A percentile compares a stretch with the other conserved stretches of the same genome.
Evolutionary conservation across 2,329 filamentous ascomycete species (phyloP).

Genomic region (Bipolaris bicolor): DNA sequence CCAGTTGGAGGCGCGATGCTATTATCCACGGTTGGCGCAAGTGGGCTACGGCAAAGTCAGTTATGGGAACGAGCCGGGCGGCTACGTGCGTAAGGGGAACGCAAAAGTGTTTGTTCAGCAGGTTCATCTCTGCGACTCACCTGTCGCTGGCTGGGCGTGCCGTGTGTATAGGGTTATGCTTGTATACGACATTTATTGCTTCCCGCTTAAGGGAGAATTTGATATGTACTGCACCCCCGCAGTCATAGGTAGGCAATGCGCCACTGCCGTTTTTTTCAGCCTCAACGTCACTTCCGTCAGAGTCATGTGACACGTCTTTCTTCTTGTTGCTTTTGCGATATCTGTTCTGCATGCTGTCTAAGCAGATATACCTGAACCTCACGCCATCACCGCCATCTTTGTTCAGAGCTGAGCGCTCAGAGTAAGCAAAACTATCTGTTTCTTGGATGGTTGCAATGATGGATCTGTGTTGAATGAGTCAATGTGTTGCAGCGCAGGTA

Average conservation of each 20-base stretch:
- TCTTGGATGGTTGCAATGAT: slow-evolving; percentile 41
- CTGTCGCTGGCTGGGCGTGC: slow-evolving; percentile 13
- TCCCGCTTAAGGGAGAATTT: slow-evolving; percentile 46
- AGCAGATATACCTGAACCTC: slow-evolving; percentile 44
- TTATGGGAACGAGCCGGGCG: neutral
- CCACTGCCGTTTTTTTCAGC: slow-evolving; percentile 6
- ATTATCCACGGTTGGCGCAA: slow-evolving; percentile 10
- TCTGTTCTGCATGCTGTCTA: slow-evolving; percentile 42
- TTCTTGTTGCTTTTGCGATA: slow-evolving; percentile 34
- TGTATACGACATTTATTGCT: slow-evolving; percentile 46
- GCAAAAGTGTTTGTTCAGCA: neutral
- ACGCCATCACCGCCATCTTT: slow-evolving; percentile 39
- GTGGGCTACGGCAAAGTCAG: slow-evolving; percentile 7
- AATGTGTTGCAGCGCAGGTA: neutral
- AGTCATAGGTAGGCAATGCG: slow-evolving; percentile 37
- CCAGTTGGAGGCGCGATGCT: slow-evolving; percentile 4
- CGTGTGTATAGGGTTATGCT: slow-evolving; percentile 44
- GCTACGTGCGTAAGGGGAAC: neutral
- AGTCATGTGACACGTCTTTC: slow-evolving; percentile 25
- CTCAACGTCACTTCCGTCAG: slow-evolving; percentile 12
- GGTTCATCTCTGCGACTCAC: slow-evolving; percentile 16
- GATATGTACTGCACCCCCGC: slow-evolving; percentile 43
- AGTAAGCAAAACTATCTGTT: slow-evolving; percentile 45
- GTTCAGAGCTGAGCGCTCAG: slow-evolving; percentile 39
- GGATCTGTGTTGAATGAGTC: slow-evolving; percentile 22